Evolutionary conservation across 495 filamentous ascomycete species (phyloP).

Genomic region (Evernia prunastri): DNA sequence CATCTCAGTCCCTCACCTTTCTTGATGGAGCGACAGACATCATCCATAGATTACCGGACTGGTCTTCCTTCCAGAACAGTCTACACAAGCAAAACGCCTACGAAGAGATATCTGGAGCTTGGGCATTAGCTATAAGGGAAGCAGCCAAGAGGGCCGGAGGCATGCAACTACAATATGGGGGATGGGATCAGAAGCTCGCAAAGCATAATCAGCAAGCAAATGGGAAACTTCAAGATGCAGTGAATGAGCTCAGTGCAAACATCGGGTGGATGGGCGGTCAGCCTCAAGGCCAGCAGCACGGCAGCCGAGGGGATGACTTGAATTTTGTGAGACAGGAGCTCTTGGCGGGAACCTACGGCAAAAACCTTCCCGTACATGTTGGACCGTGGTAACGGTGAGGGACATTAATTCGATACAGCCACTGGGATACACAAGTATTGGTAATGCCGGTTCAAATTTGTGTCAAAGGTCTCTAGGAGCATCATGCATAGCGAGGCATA

Average conservation of each 20-base stretch:
- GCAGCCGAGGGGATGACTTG: conserved; percentile 42
- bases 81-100: conserved; percentile 90
- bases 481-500: conserved; percentile 6
- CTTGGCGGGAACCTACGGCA: conserved; percentile 68
- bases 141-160: conserved; percentile 87
- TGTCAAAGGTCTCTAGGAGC: neutral
- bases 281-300: conserved; percentile 40
- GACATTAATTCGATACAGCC: neutral
- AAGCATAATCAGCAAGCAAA: conserved; percentile 86
- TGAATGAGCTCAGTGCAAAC: conserved; percentile 65
- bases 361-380: conserved; percentile 61
- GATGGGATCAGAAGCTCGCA: conserved; percentile 82
- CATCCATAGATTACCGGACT: conserved; percentile 81
- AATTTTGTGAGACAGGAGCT: conserved; percentile 73
- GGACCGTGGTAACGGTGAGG: conserved; percentile 54
- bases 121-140: conserved; percentile 86
- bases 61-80: conserved; percentile 77
- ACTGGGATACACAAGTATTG: neutral
- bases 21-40: conserved; percentile 84
- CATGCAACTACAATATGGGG: conserved; percentile 81
- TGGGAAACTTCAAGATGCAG: conserved; percentile 73
- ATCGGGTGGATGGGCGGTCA: conserved; percentile 69
- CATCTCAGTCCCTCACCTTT: conserved; percentile 70
- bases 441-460: neutral
- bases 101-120: conserved; percentile 89